Evolutionary conservation across 768 basidiomycete species (phyloP).

Genomic region (Suillus placidus): DNA sequence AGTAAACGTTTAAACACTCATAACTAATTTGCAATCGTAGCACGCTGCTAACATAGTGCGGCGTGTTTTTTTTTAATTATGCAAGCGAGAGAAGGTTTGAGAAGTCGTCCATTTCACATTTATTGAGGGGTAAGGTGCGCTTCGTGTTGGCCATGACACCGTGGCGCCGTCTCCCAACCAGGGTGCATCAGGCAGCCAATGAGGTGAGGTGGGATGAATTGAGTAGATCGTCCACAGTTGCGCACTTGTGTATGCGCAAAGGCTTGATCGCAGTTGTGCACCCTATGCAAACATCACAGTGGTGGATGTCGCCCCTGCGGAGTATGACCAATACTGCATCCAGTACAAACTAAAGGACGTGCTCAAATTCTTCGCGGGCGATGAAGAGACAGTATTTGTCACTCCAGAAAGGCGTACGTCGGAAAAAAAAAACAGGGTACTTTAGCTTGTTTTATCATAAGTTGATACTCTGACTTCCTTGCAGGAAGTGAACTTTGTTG

Average conservation of each 20-base stretch:
- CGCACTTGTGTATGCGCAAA: not conserved
- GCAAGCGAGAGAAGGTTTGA: not conserved
- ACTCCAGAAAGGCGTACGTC: not conserved
- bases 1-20: not conserved
- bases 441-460: not conserved
- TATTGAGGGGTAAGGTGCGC: not conserved
- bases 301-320: not conserved
- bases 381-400: not conserved
- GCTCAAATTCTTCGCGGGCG: not conserved
- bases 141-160: conserved; percentile 6
- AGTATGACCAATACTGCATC: not conserved
- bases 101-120: not conserved
- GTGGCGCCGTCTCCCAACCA: not conserved
- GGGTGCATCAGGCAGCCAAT: not conserved
- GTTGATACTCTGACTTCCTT: not conserved
- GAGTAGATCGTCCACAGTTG: not conserved
- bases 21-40: not conserved
- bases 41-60: not conserved
- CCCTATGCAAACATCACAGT: not conserved
- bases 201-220: not conserved
- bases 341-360: not conserved
- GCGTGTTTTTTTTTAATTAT: not conserved
- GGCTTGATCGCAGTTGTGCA: not conserved
- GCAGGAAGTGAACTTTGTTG: not conserved
- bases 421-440: not conserved